Base-by-base conservation (phyloP, 2,329 filamentous ascomycete species). In the Neonectria faginata region DNA sequence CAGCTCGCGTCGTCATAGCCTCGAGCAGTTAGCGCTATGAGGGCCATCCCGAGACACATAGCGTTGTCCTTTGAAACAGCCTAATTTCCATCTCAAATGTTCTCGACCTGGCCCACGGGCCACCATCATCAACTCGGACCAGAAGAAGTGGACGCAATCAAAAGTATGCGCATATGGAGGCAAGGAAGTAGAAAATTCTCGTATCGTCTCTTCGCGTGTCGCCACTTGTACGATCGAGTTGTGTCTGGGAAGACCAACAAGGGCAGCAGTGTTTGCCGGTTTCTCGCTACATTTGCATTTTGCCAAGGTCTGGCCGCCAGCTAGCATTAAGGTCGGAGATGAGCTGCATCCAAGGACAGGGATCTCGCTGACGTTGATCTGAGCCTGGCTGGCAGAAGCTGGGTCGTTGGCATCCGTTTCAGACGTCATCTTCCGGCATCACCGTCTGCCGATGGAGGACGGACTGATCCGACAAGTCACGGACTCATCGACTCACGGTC, bases 321-420 rank as follows among this genome's bases (percentile, higher is more conserved):
- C 64, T 41, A 70, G 72, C 72, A 74, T 74, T 70, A 57, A 70
- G 47, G 45, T 22, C 72, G 72, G 72, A 74, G 68, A 74, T 74
- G 72, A 74, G 72, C 55, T 73, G 60, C 68, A 67, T 62, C 57
- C 54, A 60, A 61, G 22, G 51, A 62, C 72, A 74, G 72, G 72
- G 72, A 72, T 74, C 60, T 39, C 31, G 71, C 69, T 70, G 70
- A 72, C 69, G 69, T 73, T 68, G 68, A 72, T 70, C 67, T 74
- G 70, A 74, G 70, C 67, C 73, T 66, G 64, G 64, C 8, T 42
- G 9, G 39, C 39, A 42, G 18, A 42, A 42, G 48, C 70, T 68
- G 69, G 66, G 70, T 67, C 31, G 64, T 52, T 60, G 56, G 55
- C 57, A 62, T 66, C 65, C 60, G 68, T 72, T 73, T 72, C 67